Evolutionary conservation across 192 early-diverging fungal species (phyloP).

Genomic region (Linderina pennispora): DNA sequence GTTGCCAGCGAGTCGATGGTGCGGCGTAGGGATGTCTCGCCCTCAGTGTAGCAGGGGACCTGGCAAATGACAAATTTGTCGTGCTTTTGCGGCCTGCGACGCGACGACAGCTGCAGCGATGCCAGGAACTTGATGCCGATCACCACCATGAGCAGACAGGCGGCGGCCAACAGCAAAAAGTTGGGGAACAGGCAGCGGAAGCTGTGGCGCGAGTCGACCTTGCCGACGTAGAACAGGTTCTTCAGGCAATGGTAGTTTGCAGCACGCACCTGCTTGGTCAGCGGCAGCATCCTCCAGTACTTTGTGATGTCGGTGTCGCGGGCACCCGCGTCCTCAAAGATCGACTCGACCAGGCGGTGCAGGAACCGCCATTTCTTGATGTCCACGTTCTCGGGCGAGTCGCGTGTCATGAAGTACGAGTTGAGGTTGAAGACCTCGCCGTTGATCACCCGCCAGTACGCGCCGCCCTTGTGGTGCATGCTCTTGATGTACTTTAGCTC

Average conservation of each 20-base stretch:
- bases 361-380: constrained; percentile 52
- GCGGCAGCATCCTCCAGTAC: constrained; percentile 48
- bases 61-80: constrained; percentile 96
- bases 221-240: constrained; percentile 75
- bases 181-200: constrained; percentile 76
- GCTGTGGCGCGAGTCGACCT: constrained; percentile 72
- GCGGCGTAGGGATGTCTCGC: constrained; percentile 72
- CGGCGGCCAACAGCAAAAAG: constrained; percentile 75
- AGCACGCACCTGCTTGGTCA: constrained; percentile 17
- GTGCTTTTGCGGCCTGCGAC: constrained; percentile 73
- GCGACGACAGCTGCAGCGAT: constrained; percentile 65
- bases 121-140: constrained; percentile 78
- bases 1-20: constrained; percentile 79
- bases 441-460: constrained; percentile 56
- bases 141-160: constrained; percentile 69
- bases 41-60: constrained; percentile 95
- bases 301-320: constrained; percentile 48
- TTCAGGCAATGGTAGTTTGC: constrained; percentile 66
- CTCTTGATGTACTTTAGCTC: constrained; percentile 43
- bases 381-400: constrained; percentile 38
- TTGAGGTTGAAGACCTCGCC: constrained; percentile 60
- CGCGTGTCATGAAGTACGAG: constrained; percentile 52
- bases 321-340: constrained; percentile 54
- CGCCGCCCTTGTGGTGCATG: constrained; percentile 34
- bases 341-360: constrained; percentile 49